phyloP scores from a whole-genome alignment of 441 rosid genomes.

The Cnidoscolus chayamansa region DNA sequence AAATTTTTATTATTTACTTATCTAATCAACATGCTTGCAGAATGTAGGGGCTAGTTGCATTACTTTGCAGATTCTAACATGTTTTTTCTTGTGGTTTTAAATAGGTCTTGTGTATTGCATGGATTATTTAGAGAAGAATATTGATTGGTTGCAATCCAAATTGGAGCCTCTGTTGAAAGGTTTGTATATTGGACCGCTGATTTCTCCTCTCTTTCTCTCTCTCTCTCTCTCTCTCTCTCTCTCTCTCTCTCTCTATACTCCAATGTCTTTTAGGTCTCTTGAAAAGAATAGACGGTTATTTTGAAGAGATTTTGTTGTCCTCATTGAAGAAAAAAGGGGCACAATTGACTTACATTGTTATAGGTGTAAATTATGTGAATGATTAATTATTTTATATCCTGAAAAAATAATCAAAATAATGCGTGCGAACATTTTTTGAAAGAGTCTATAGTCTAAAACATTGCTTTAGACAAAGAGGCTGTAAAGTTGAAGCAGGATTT shows the following conservation, averaged over 20 bases:
- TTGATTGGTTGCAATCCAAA: constrained; percentile 83
- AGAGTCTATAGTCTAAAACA: no score
- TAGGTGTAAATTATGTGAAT: not conserved
- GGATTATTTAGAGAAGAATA: constrained; percentile 85
- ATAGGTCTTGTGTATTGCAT: constrained; percentile 86
- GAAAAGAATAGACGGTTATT: not conserved
- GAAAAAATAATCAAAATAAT: no score
- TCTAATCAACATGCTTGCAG: not conserved
- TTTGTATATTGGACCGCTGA: constrained; percentile 17
- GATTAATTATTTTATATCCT: not conserved
- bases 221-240: not conserved
- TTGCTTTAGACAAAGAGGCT: no score
- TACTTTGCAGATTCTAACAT: constrained; percentile 9
- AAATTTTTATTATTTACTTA: not conserved
- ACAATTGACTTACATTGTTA: not conserved
- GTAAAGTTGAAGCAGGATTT: no score
- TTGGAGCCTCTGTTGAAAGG: constrained; percentile 82
- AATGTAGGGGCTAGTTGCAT: not conserved
- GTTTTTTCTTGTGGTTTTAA: constrained; percentile 8
- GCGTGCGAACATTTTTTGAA: no score
- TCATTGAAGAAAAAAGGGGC: not conserved
- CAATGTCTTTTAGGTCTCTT: not conserved
- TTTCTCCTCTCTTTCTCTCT: not conserved
- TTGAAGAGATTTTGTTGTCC: constrained; percentile 1
- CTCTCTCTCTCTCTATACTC: not conserved